A percentile compares a stretch with the other conserved stretches of the same genome.
phyloP scores from a whole-genome alignment of 2,329 filamentous ascomycete species.

The Penicillium sp. region DNA sequence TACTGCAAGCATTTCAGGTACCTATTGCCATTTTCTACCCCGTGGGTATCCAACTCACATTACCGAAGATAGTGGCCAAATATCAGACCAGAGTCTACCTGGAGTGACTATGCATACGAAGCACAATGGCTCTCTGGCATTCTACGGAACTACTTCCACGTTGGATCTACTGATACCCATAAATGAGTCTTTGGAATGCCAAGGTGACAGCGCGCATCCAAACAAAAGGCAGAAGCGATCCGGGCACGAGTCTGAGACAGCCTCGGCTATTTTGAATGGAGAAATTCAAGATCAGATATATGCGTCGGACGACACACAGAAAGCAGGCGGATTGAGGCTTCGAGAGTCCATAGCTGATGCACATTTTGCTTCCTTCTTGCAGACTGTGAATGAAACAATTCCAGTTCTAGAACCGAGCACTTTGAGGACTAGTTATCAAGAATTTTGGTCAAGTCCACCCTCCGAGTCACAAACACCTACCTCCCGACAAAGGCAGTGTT shows the following conservation, averaged over 20 bases:
- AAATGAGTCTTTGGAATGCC: neutral
- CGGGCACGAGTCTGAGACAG: neutral
- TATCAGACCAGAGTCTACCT: neutral
- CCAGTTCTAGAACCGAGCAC: neutral
- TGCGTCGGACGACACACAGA: neutral
- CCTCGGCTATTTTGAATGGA: neutral
- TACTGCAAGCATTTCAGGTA: neutral
- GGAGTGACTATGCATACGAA: neutral
- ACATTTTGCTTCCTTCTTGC: neutral
- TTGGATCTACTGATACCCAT: neutral
- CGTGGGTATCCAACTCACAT: neutral
- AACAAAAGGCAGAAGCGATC: neutral
- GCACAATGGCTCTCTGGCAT: neutral
- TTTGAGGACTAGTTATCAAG: neutral
- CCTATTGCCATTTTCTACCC: neutral
- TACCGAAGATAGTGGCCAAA: neutral
- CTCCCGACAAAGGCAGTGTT: neutral
- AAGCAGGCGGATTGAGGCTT: neutral
- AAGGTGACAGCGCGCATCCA: neutral
- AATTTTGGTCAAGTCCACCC: neutral
- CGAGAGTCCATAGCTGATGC: neutral
- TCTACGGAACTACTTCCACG: conserved; percentile 8
- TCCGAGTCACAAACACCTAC: neutral
- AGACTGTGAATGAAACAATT: neutral
- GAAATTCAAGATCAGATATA: neutral